Conservation (phyloP, 2,329 filamentous ascomycete species). For the Scedosporium dehoogii region DNA sequence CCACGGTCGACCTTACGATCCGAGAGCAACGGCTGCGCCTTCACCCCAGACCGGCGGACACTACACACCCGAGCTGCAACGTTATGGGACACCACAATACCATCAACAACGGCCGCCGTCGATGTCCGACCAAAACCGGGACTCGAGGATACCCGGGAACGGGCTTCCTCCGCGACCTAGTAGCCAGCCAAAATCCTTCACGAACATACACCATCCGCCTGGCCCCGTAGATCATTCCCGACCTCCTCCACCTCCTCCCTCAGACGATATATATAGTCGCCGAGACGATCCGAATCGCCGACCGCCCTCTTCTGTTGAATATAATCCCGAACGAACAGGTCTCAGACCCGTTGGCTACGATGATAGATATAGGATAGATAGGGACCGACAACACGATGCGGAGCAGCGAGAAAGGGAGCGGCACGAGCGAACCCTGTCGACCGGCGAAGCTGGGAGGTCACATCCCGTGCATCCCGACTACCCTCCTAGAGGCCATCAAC, state of each 20-base stretch:
- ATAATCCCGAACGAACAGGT: conserved; percentile 40
- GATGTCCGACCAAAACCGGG: conserved; percentile 35
- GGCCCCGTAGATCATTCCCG: conserved; percentile 35
- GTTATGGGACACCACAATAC: conserved; percentile 52
- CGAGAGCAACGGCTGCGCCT: conserved; percentile 31
- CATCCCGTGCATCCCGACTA: conserved; percentile 32
- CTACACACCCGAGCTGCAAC: conserved; percentile 48
- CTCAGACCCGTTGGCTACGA: conserved; percentile 37
- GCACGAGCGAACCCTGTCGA: conserved; percentile 38
- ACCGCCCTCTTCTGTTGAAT: conserved; percentile 30
- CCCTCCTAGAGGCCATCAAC: conserved; percentile 34
- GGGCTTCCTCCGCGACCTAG: conserved; percentile 37
- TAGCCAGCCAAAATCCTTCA: conserved; percentile 41
- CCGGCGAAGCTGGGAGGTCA: conserved; percentile 33
- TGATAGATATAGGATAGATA: conserved; percentile 41
- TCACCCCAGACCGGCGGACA: conserved; percentile 41
- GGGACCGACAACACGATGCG: conserved; percentile 34
- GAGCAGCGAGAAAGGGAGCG: conserved; percentile 33
- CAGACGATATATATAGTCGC: conserved; percentile 35
- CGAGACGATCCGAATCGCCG: conserved; percentile 36
- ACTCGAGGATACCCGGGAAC: conserved; percentile 22
- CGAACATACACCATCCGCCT: conserved; percentile 31
- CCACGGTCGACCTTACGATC: conserved; percentile 45
- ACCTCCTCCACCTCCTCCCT: conserved; percentile 20
- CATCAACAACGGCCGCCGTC: conserved; percentile 38